Base-by-base conservation (phyloP, 352 stramenopile genomes). In the Globisporangium irregulare region DNA sequence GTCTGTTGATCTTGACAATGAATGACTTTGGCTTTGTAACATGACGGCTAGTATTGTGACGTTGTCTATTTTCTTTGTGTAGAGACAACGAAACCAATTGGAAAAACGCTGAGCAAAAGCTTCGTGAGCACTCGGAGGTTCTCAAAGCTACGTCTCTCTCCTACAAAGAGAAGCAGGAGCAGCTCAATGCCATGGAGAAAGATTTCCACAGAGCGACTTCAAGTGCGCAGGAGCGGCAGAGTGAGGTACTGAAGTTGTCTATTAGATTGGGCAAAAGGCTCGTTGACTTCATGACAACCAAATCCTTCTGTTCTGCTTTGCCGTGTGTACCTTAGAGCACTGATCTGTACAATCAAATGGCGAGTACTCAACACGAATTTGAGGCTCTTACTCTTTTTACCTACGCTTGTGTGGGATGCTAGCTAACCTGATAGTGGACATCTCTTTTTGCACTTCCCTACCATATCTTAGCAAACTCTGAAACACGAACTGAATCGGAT, bases 21-120 rank as follows among this genome's bases (percentile, higher is more conserved):
- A 43, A 15, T 4, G 3, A 32, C 27, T 32, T 32, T 43, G 36
- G 36, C 36, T 38, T 38, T 38, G 36, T 4, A 43, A 12, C 9
- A 1, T 43, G 36, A 6, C 14, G 36, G 15, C 14, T 43, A 10
- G 4, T 5, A 20, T 48, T 48, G 27, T 77, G 29, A 64, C 63
- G 15, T 41, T 25, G 8, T 27, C 25, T 6, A 25, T n/a, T 64
- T 73, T 41, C 10, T 27, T 4, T 24, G 9, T 66, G 12, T n/a
- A 86, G 80, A 53, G 79, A 84, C 18, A 74, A 78, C 12, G 72
- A 89, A 57, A 68, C 74, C 9, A 81, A 87, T 38, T 75, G 76
- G 64, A 68, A 73, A 54, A 56, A 58, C 3, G 63, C 75, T 0
- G 55, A 84, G 25, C 68, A 73, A 56, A 76, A 72, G 0, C 70